Conservation (phyloP, 352 stramenopile genomes). For the Elongisporangium undulatum region DNA sequence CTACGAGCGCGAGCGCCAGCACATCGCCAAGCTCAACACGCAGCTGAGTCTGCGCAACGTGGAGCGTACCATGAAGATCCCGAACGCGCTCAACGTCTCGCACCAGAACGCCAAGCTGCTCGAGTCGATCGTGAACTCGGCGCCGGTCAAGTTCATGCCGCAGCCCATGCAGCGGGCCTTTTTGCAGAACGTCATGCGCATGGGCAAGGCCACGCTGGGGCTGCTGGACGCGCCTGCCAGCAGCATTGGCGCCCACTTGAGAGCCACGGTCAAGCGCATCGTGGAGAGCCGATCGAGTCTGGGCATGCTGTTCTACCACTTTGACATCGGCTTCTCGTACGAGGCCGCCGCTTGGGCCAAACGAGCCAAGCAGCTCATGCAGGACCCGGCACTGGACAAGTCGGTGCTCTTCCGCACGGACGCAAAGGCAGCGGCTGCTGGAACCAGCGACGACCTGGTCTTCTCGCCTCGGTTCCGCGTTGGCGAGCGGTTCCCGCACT, state of each 20-base stretch:
- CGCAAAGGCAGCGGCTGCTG: background rate
- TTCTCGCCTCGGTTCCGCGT: constrained; percentile 44
- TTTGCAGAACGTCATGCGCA: constrained; percentile 60
- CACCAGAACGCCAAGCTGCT: constrained; percentile 71
- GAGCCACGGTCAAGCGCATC: constrained; percentile 50
- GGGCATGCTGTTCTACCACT: constrained; percentile 86
- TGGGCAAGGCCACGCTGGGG: constrained; percentile 62
- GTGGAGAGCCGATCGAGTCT: constrained; percentile 47
- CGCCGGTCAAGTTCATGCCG: constrained; percentile 54
- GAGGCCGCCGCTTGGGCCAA: constrained; percentile 31
- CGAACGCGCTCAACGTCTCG: constrained; percentile 74
- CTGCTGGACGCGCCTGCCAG: constrained; percentile 42
- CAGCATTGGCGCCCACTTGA: constrained; percentile 54
- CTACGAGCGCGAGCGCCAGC: constrained; percentile 80
- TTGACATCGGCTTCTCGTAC: constrained; percentile 84
- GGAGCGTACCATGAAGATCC: constrained; percentile 82
- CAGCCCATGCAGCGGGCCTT: constrained; percentile 46
- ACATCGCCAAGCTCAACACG: constrained; percentile 69
- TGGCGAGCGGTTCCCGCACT: constrained; percentile 63
- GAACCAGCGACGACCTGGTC: constrained; percentile 14
- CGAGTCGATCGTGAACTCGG: constrained; percentile 50
- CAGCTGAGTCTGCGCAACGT: constrained; percentile 84
- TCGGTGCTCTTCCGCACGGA: constrained; percentile 39
- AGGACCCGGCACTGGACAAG: constrained; percentile 43
- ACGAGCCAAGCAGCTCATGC: constrained; percentile 53